phyloP scores from a whole-genome alignment of 2,329 filamentous ascomycete species.

The Fusarium proliferatum region DNA sequence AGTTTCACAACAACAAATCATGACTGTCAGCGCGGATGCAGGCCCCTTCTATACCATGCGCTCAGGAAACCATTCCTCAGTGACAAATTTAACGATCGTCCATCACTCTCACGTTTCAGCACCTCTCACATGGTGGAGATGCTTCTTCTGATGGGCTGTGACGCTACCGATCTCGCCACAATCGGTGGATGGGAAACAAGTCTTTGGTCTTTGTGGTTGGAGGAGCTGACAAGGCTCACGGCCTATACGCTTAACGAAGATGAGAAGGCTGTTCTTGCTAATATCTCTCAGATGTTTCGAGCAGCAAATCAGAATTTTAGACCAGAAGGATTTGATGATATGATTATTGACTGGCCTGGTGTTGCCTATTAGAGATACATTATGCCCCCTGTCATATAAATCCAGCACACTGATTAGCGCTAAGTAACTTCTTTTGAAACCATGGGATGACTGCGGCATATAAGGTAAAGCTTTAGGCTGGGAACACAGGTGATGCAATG shows the following conservation, averaged over 20 bases:
- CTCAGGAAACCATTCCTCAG: neutral
- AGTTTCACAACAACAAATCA: neutral
- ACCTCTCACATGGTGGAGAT: neutral
- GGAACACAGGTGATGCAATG: too few relatives aligned
- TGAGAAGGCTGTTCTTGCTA: neutral
- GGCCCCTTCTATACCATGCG: neutral
- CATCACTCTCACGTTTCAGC: neutral
- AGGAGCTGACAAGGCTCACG: neutral
- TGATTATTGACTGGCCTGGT: neutral
- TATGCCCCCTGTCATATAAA: accelerated
- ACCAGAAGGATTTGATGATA: neutral
- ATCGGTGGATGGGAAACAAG: neutral
- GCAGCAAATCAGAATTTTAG: neutral
- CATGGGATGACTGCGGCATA: too few relatives aligned
- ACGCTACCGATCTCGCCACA: neutral
- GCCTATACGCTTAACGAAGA: neutral
- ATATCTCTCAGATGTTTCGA: neutral
- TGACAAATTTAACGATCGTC: neutral
- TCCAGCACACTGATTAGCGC: too few relatives aligned
- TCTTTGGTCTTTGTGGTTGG: neutral
- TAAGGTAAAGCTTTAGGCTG: too few relatives aligned
- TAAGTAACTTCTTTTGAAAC: too few relatives aligned
- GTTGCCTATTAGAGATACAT: neutral
- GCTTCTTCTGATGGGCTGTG: neutral
- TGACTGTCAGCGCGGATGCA: neutral